These are phyloP conservation scores for Paspalum vaginatum DNA, from an alignment of 176 grass and related monocot species.

Conservation along the genomic window DNA sequence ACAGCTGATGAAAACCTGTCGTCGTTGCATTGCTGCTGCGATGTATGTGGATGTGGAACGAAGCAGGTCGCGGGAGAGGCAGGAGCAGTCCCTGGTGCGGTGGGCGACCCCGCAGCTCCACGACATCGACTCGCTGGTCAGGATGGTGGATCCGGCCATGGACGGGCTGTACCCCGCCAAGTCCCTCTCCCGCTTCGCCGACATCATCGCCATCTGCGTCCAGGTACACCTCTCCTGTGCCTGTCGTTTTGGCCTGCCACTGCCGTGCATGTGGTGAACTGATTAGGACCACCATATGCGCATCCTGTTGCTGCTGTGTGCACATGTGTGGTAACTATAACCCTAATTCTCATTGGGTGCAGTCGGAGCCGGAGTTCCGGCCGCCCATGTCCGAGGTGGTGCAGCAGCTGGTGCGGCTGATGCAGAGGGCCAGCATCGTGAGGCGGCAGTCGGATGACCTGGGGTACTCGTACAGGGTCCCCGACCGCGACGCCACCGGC, in stretches of 20 bases:
- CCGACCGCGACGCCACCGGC: constrained; percentile 51
- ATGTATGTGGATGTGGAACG: too few relatives aligned
- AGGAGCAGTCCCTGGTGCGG: constrained; percentile 83
- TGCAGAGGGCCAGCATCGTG: constrained; percentile 74
- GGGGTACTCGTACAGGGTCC: constrained; percentile 64
- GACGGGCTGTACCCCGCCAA: constrained; percentile 95
- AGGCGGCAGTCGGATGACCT: constrained; percentile 73
- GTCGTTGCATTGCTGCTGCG: too few relatives aligned
- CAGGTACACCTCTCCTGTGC: too few relatives aligned
- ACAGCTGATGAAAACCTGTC: too few relatives aligned
- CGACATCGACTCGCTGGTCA: constrained; percentile 81
- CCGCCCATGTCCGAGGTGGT: constrained; percentile 96
- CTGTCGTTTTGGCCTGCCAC: too few relatives aligned
- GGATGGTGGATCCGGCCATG: constrained; percentile 91
- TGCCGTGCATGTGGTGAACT: too few relatives aligned
- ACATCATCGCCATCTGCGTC: constrained; percentile 90
- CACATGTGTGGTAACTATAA: too few relatives aligned
- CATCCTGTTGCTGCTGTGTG: too few relatives aligned
- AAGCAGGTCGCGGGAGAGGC: constrained; percentile 75
- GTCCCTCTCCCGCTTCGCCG: constrained; percentile 89
- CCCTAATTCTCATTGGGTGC: too few relatives aligned
- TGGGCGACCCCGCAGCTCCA: constrained; percentile 97
- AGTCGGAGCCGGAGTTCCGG: constrained; percentile 96
- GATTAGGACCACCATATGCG: too few relatives aligned
- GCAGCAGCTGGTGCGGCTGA: constrained; percentile 82